phyloP scores from a whole-genome alignment of 768 basidiomycete genomes.

The Phaffia tasmanica region DNA sequence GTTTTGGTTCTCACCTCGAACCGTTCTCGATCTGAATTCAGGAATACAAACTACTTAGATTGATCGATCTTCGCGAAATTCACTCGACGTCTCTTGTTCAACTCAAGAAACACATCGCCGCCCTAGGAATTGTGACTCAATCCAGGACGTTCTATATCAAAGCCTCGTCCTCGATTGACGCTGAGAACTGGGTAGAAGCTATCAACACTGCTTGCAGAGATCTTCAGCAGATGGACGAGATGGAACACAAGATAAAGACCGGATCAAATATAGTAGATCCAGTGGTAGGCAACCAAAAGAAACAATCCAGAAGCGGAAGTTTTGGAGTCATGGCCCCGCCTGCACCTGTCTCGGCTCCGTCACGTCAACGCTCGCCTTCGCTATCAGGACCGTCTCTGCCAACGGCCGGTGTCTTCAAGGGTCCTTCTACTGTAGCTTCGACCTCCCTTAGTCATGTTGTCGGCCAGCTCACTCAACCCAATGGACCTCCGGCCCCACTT shows the following conservation, averaged over 20 bases:
- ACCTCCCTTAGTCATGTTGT: background rate
- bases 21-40: constrained; percentile 20
- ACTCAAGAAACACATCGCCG: constrained; percentile 77
- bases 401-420: background rate
- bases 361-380: background rate
- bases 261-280: background rate
- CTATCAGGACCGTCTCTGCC: background rate
- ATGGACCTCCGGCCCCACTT: constrained; percentile 6
- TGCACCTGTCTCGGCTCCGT: constrained; percentile 11
- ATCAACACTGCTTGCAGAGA: constrained; percentile 65
- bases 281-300: background rate
- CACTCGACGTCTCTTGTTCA: constrained; percentile 79
- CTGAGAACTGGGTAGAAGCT: constrained; percentile 68
- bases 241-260: constrained; percentile 23
- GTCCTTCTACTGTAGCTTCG: background rate
- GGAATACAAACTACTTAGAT: constrained; percentile 81
- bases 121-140: constrained; percentile 84
- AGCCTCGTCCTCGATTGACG: constrained; percentile 59
- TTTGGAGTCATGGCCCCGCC: background rate
- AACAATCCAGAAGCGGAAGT: background rate
- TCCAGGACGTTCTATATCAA: constrained; percentile 83
- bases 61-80: constrained; percentile 75
- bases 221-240: constrained; percentile 42
- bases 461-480: background rate
- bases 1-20: background rate